These are phyloP conservation scores for Chernovozyma aurita DNA, from an alignment of 1,139 yeast species.

Conservation along the genomic window DNA sequence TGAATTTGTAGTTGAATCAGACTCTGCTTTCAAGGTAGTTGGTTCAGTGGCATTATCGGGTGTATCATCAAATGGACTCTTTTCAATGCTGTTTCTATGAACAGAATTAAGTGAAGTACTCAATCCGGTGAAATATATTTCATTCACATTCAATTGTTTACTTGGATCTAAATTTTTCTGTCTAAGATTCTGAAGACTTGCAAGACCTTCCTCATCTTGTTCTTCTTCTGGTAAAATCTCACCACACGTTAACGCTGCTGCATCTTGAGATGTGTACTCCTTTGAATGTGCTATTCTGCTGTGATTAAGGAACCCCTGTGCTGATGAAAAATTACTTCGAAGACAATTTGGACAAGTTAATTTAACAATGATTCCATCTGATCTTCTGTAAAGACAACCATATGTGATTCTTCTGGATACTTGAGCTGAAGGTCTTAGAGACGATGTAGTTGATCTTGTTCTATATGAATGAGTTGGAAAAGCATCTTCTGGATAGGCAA, in stretches of 20 bases:
- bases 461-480: conserved; percentile 31
- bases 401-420: conserved; percentile 22
- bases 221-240: conserved; percentile 50
- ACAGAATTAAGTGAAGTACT: conserved; percentile 10
- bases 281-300: conserved; percentile 70
- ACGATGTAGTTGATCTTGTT: conserved; percentile 48
- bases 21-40: background rate
- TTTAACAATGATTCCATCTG: conserved; percentile 68
- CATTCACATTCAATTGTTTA: conserved; percentile 35
- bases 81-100: conserved; percentile 1
- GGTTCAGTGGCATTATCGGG: background rate
- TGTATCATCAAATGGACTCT: conserved; percentile 1
- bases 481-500: conserved; percentile 7
- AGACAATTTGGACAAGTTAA: conserved; percentile 67
- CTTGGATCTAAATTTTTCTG: conserved; percentile 38
- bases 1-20: background rate
- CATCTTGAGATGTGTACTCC: conserved; percentile 69
- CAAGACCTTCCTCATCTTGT: conserved; percentile 56
- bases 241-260: conserved; percentile 72
- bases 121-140: conserved; percentile 35
- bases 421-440: conserved; percentile 34
- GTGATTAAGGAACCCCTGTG: conserved; percentile 78
- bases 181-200: conserved; percentile 39
- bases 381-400: conserved; percentile 63
- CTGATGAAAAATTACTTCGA: conserved; percentile 67